These are phyloP conservation scores for Platanthera zijinensis DNA, from an alignment of 106 monocot species.

Conservation along the genomic window DNA sequence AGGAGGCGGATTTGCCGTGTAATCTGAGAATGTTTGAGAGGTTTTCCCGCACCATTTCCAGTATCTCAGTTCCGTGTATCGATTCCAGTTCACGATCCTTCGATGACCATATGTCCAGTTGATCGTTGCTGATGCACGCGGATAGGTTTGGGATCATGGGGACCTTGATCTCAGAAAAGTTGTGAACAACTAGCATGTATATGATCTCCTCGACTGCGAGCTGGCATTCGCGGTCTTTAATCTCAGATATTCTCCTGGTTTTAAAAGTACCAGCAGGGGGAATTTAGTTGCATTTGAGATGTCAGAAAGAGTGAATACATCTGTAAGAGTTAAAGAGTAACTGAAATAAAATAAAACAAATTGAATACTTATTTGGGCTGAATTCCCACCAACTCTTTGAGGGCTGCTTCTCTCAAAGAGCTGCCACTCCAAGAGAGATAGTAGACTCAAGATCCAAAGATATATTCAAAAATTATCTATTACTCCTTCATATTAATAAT, in stretches of 20 bases:
- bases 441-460: too few species aligned
- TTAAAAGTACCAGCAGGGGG: not conserved
- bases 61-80: slow-evolving; percentile 31
- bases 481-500: too few species aligned
- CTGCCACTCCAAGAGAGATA: too few species aligned
- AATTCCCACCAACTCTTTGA: too few species aligned
- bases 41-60: slow-evolving; percentile 44
- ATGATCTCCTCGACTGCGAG: slow-evolving; percentile 53
- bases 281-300: not conserved
- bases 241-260: slow-evolving; percentile 53
- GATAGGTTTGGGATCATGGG: slow-evolving; percentile 49
- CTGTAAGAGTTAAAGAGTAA: too few species aligned
- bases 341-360: too few species aligned
- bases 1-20: slow-evolving; percentile 12
- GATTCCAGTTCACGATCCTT: slow-evolving; percentile 43
- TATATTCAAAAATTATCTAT: too few species aligned
- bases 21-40: slow-evolving; percentile 32
- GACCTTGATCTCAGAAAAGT: slow-evolving; percentile 45
- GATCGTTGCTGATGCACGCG: slow-evolving; percentile 17
- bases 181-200: slow-evolving; percentile 50
- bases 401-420: too few species aligned
- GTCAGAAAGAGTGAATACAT: not conserved
- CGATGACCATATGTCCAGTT: slow-evolving; percentile 33
- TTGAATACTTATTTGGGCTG: too few species aligned
- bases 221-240: slow-evolving; percentile 45